Percentiles rank a stretch among this genome's conserved stretches.
Evolutionary conservation across 148 eudicot species (phyloP).

Genomic region (Fagopyrum homotropicum): DNA sequence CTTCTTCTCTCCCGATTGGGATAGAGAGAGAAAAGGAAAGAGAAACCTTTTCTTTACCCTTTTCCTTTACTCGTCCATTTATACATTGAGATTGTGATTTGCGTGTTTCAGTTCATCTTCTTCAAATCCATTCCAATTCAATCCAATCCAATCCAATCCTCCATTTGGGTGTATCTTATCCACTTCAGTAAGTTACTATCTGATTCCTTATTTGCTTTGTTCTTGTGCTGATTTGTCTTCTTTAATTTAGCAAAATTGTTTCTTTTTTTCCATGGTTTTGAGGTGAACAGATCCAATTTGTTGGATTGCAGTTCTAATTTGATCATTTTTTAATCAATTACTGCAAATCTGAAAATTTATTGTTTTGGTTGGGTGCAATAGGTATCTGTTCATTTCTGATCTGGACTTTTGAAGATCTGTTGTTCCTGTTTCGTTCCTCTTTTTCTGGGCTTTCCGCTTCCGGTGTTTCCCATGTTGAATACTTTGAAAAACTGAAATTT

Average conservation of each 20-base stretch:
- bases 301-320: not conserved
- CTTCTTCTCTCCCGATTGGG: not conserved
- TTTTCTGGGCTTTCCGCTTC: not conserved
- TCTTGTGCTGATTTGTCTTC: not conserved
- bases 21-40: not conserved
- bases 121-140: not conserved
- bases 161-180: not conserved
- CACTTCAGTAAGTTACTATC: not conserved
- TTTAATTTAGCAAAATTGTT: not conserved
- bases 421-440: not conserved
- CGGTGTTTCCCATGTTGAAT: not conserved
- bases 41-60: not conserved
- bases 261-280: not conserved
- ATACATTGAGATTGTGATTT: not conserved
- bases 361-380: not conserved
- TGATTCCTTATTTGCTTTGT: not conserved
- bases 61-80: not conserved
- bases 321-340: not conserved
- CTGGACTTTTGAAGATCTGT: constrained; percentile 8
- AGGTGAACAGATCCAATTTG: not conserved
- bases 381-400: not conserved
- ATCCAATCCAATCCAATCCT: not conserved
- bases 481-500: not conserved
- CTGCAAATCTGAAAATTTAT: not conserved
- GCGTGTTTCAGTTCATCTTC: constrained; percentile 1